Base-by-base conservation (phyloP, 768 basidiomycete genomes). In the Trametes gibbosa region DNA sequence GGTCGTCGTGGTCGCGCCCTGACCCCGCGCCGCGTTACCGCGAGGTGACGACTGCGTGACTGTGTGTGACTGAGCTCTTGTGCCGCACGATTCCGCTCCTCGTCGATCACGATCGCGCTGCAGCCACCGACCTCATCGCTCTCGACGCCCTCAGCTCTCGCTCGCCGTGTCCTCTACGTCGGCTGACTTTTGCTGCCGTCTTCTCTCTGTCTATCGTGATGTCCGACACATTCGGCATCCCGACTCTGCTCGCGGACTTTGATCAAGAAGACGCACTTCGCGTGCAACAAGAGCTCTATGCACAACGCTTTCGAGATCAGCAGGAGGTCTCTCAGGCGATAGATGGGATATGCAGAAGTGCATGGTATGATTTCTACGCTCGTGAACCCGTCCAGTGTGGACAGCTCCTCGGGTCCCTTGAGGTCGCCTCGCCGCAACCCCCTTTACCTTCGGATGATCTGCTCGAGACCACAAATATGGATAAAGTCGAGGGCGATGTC, bases 341-440 rank as follows among this genome's bases (percentile, higher is more conserved):
- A 14, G n/a, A 21, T 14, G 35, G 52, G 4, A 65, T 75, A 29
- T 81, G 78, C 63, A 63, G 66, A 34, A 59, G 63, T 1, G 69
- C 77, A 27, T 83, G 82, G 81, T 42, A 65, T 3, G 74, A 76
- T 8, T 83, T 81, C 63, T 81, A 82, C 48, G 53, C 54, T n/a
- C 80, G 78, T 77, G 80, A 82, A 57, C 64, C 66, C 1, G 57
- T 52, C 0, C 62, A 73, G 8, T 77, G 73, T 52, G 24, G 37
- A n/a, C 63, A 68, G 1, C 61, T 69, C 7, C 63, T 76, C 45
- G 48, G n/a, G 3, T 56, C 65, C 13, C 63, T 71, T 12, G 56
- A 42, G 0, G 43, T 45, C 1, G 34, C 39, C 21, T 14, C n/a
- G 3, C 59, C 51, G 24, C 42, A 16, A 5, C 37, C 24, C 6